phyloP scores from a whole-genome alignment of 176 grass and related monocot genomes.

The Secale cereale region DNA sequence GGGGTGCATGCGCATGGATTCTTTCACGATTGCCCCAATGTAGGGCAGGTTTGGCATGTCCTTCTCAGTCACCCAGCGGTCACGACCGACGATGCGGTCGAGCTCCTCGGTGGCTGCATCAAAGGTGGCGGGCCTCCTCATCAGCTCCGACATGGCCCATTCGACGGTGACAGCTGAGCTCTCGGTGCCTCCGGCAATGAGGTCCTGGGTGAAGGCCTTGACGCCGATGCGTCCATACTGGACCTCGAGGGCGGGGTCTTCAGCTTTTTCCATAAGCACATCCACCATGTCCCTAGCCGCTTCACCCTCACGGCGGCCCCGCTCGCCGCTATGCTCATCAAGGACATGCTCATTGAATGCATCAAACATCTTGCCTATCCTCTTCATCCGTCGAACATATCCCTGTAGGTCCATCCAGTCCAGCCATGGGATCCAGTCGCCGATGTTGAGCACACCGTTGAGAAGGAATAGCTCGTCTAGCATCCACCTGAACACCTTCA shows the following conservation, averaged over 20 bases:
- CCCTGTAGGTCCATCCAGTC: slow-evolving; percentile 45
- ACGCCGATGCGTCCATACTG: slow-evolving; percentile 23
- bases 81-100: slow-evolving; percentile 20
- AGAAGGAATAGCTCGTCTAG: slow-evolving; percentile 40
- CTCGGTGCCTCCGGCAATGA: neutral
- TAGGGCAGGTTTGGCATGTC: slow-evolving; percentile 35
- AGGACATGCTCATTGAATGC: slow-evolving; percentile 42
- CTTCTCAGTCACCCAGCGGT: slow-evolving; percentile 34
- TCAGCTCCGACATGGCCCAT: slow-evolving; percentile 45
- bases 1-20: slow-evolving; percentile 44
- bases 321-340: slow-evolving; percentile 26
- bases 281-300: slow-evolving; percentile 45
- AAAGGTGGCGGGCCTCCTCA: slow-evolving; percentile 10
- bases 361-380: slow-evolving; percentile 12
- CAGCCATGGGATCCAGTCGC: slow-evolving; percentile 47
- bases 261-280: slow-evolving; percentile 39
- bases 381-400: slow-evolving; percentile 55
- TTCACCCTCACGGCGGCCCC: neutral
- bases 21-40: slow-evolving; percentile 34
- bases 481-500: slow-evolving; percentile 42
- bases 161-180: slow-evolving; percentile 31
- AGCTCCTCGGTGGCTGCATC: slow-evolving; percentile 34
- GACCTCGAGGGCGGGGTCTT: slow-evolving; percentile 35
- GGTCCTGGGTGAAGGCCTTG: slow-evolving; percentile 49
- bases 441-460: slow-evolving; percentile 43